Evolutionary conservation across 2,329 filamentous ascomycete genomes (phyloP).

Genomic region (Cordyceps javanica): DNA sequence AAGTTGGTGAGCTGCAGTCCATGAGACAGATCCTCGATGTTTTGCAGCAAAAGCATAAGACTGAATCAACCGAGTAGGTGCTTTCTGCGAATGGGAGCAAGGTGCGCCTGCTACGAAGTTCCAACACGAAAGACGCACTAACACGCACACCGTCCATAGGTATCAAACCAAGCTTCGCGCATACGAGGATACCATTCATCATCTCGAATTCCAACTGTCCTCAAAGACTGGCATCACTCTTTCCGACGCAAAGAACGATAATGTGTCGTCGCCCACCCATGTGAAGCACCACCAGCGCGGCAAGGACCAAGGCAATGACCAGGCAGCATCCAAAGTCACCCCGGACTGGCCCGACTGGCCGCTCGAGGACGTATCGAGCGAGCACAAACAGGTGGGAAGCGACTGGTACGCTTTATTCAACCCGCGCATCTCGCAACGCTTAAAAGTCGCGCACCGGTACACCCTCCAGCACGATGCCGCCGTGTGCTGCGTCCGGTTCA

Average conservation of each 20-base stretch:
- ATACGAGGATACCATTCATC: neutral
- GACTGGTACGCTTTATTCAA: constrained; percentile 99
- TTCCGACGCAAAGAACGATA: constrained; percentile 12
- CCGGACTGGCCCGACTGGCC: constrained; percentile 68
- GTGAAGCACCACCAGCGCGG: neutral
- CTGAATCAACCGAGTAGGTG: constrained; percentile 77
- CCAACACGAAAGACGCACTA: neutral
- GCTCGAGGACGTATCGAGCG: constrained; percentile 76
- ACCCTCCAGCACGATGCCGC: constrained; percentile 90
- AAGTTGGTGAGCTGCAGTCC: constrained; percentile 89
- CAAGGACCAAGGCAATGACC: constrained; percentile 1
- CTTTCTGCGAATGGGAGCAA: too few relatives aligned
- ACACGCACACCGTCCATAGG: neutral
- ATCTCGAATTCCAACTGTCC: neutral
- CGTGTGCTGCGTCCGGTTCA: constrained; percentile 97
- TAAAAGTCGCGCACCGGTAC: constrained; percentile 92
- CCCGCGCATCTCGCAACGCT: constrained; percentile 74
- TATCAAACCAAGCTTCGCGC: neutral
- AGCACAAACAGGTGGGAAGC: constrained; percentile 79
- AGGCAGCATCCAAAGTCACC: too few relatives aligned
- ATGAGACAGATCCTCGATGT: constrained; percentile 89
- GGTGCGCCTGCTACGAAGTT: too few relatives aligned
- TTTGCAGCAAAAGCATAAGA: constrained; percentile 82
- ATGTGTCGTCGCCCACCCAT: neutral
- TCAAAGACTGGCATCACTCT: constrained; percentile 23